Base-by-base conservation (phyloP, 169 alveolate genomes). In the Toxoplasma gondii region DNA sequence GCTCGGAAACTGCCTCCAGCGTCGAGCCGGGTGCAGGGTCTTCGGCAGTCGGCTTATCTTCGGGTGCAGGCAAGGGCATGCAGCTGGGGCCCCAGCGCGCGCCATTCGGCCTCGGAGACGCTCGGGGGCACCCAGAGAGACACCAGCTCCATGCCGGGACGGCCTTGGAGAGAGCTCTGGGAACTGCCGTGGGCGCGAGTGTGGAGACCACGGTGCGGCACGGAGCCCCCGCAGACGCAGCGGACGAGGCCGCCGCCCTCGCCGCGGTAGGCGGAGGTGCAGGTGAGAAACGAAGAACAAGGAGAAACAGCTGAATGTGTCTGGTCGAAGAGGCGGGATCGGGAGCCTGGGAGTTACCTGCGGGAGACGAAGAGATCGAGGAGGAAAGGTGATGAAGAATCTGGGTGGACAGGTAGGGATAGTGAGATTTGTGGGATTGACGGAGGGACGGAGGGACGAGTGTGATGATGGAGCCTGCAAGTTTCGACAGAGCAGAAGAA, bases 31-130 rank as follows among this genome's bases (percentile, higher is more conserved):
- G 29, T 31, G 58, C 58, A 49, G 74, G 74, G n/a, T 64, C 7
- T 31, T 64, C 24, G 34, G 29, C 34, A 4, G 1, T 7, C 74
- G 84, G 39, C 84, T 31, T 12, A 9, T 41, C n/a, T 27, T 17
- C 44, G 10, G 45, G 39, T 27, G 43, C 49, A 2, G 41, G 44
- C 22, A 31, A n/a, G 43, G 84, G 84, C 84, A 74, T 74, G 84
- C 84, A 74, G 84, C 44, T 74, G 43, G 84, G 84, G 43, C 84
- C 84, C 44, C 84, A 74, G 44, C 84, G 74, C 74, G 24, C 74
- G 7, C 5, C 34, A 7, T 7, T 27, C 74, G 74, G 74, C 74
- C 74, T 64, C 74, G n/a, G n/a, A n/a, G 74, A 64, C 74, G 74
- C 74, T 31, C 34, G 74, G n/a, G 74, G 31, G 29, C 74, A 16